Conservation (phyloP, 139 green algal genomes). For the Tetraselmis chui region DNA sequence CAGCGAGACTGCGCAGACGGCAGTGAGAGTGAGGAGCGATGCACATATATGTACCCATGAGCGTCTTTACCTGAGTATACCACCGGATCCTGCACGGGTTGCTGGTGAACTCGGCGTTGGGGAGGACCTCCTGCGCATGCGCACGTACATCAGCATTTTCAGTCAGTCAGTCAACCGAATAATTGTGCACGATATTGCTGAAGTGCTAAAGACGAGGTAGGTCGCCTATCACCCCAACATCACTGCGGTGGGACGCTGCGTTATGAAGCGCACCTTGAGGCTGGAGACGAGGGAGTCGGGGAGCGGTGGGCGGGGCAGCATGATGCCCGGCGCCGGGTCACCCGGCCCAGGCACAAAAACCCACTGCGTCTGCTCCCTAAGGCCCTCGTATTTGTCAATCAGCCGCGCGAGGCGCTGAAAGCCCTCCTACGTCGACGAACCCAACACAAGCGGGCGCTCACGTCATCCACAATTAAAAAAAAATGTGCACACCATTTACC, state of each 20-base stretch:
- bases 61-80: not conserved
- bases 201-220: no score
- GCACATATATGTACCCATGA: no score
- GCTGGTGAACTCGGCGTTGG: conserved; percentile 53
- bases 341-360: conserved; percentile 79
- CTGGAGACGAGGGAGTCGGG: conserved; percentile 38
- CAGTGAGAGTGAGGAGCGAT: no score
- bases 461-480: no score
- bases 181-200: no score
- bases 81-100: conserved; percentile 63
- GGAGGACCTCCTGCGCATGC: conserved; percentile 37
- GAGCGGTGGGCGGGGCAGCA: conserved; percentile 69
- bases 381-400: conserved; percentile 45
- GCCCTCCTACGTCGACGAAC: conserved; percentile 40
- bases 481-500: no score
- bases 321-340: conserved; percentile 51
- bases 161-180: no score
- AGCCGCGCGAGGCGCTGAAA: conserved; percentile 63
- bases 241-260: no score
- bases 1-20: no score
- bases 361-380: conserved; percentile 52
- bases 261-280: not conserved
- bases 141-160: no score
- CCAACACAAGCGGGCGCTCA: no score
- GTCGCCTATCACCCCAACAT: no score